Evolutionary conservation across 495 filamentous ascomycete species (phyloP), one percentile per base, ranked within the genome.

Genomic region (Hamigera avellanea): DNA sequence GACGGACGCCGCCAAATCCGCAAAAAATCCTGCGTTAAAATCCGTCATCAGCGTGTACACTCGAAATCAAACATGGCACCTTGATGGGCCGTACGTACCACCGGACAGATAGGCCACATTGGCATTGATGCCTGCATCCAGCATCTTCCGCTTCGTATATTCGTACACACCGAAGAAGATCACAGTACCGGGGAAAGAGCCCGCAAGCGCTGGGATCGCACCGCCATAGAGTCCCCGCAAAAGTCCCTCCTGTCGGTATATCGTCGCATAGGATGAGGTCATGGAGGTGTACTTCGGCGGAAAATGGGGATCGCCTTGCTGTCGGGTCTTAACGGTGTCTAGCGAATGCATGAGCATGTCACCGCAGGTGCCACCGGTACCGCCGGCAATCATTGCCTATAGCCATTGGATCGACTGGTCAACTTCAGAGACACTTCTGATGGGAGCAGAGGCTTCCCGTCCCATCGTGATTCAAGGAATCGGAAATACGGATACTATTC

Each of bases 331-430:
- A 37, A 98, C 91, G 6, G 91, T 98, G 63, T 98, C 91, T 56
- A 98, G 73, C 31, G 89, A 95, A 59, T 98, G 91, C 93, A 98
- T 96, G 41, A 98, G 66, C 74, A 98, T 85, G 59, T 98, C 91
- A 35, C 91, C 91, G 32, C 81, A 88, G 19, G 81, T 86, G 17
- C 91, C 91, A 44, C 91, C 91, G 16, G 84, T 54, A 36, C 88
- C 91, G 39, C 91, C 91, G 9, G 93, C 91, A 41, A 96, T 65
- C 89, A 95, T 96, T 50, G 80, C 81, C 86, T 98, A 50, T n/a
- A n/a, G n/a, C n/a, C n/a, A n/a, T n/a, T n/a, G n/a, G n/a, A n/a
- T n/a, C n/a, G n/a, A n/a, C n/a, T n/a, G n/a, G n/a, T n/a, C n/a
- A n/a, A n/a, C n/a, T n/a, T n/a, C n/a, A n/a, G n/a, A n/a, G n/a